Evolutionary conservation across 805 yeast genomes (phyloP).

Genomic region (Saccharomycopsis sp.): DNA sequence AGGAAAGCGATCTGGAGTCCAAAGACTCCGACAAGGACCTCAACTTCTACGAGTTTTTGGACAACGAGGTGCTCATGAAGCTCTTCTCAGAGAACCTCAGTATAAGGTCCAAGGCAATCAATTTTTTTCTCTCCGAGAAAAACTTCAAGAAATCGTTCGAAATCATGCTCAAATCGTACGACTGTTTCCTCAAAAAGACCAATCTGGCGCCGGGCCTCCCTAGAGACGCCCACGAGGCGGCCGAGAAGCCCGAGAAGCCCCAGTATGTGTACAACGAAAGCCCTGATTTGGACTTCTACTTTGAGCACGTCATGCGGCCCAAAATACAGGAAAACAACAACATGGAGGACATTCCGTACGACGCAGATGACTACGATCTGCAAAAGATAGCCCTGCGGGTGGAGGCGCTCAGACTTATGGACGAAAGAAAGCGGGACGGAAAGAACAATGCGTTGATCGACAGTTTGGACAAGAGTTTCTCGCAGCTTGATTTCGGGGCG

Average conservation of each 20-base stretch:
- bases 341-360: neutral
- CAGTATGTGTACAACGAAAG: conserved; percentile 15
- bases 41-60: neutral
- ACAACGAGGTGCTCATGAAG: neutral
- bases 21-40: neutral
- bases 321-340: neutral
- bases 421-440: conserved; percentile 2
- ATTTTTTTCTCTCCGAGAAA: conserved; percentile 9
- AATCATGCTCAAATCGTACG: conserved; percentile 14
- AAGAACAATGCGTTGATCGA: conserved; percentile 2
- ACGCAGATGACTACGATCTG: conserved; percentile 15
- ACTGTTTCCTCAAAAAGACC: conserved; percentile 9
- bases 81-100: neutral
- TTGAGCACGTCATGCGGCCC: conserved; percentile 6
- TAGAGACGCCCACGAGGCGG: conserved; percentile 1
- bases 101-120: conserved; percentile 6
- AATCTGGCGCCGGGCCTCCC: neutral
- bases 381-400: conserved; percentile 7
- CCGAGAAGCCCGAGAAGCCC: neutral
- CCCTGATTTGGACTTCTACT: conserved; percentile 17
- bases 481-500: neutral
- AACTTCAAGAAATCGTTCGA: conserved; percentile 12
- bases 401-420: neutral
- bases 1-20: neutral
- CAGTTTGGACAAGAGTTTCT: conserved; percentile 2